Percentiles rank a stretch among this genome's conserved stretches.
These are phyloP conservation scores for Boletus rufocinnamomeus DNA, from an alignment of 768 basidiomycete genomes.

Conservation along the genomic window DNA sequence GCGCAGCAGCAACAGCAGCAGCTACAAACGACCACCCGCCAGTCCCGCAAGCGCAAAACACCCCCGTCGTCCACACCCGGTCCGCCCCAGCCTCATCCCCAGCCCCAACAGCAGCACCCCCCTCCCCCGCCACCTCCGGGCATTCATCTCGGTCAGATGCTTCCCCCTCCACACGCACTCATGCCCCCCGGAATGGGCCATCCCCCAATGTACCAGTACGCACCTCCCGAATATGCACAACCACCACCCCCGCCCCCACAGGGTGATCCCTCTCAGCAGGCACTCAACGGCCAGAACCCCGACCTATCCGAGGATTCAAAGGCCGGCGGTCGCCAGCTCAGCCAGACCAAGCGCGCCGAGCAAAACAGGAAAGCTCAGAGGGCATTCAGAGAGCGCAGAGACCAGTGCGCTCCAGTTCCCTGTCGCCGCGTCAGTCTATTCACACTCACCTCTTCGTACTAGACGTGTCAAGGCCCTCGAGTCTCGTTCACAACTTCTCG, in stretches of 20 bases:
- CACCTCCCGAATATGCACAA: conserved; percentile 35
- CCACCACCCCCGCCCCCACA: conserved; percentile 29
- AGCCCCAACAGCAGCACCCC: conserved; percentile 32
- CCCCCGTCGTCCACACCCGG: conserved; percentile 46
- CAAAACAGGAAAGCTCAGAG: conserved; percentile 95
- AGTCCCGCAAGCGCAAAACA: conserved; percentile 65
- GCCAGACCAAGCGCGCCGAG: conserved; percentile 85
- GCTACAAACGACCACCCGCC: conserved; percentile 22
- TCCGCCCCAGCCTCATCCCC: conserved; percentile 20
- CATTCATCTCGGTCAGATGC: conserved; percentile 51
- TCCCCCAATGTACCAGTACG: conserved; percentile 37
- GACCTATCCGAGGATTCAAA: conserved; percentile 15
- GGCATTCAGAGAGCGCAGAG: conserved; percentile 86
- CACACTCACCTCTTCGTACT: conserved; percentile 18
- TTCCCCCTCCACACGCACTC: conserved; percentile 56
- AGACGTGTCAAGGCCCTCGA: conserved; percentile 90
- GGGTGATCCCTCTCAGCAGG: conserved; percentile 31
- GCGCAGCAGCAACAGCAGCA: conserved; percentile 5
- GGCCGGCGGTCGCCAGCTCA: conserved; percentile 55
- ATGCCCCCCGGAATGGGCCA: conserved; percentile 43
- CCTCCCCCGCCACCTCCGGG: conserved; percentile 39
- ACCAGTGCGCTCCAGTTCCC: conserved; percentile 58
- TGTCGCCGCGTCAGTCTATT: neutral
- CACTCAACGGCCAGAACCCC: conserved; percentile 22
- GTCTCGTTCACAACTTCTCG: conserved; percentile 80